A percentile compares a stretch with the other conserved stretches of the same genome.
These are phyloP conservation scores for Physcia stellaris DNA, from an alignment of 495 filamentous ascomycete genomes.

Conservation along the genomic window DNA sequence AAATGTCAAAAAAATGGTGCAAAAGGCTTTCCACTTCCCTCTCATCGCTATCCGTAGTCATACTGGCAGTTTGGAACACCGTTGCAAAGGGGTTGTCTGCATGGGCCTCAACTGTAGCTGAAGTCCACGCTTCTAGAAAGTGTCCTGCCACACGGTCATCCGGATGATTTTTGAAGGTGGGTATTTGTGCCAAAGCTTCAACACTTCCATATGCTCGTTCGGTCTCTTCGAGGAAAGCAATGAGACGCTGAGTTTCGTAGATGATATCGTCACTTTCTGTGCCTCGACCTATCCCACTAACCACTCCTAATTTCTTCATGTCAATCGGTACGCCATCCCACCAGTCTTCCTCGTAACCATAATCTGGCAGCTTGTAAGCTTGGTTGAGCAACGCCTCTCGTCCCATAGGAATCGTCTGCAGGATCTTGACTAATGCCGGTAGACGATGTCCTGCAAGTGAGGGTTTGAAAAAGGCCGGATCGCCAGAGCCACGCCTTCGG, in stretches of 20 bases:
- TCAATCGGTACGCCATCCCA: constrained; percentile 64
- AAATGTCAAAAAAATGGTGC: constrained; percentile 24
- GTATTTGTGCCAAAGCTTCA: constrained; percentile 40
- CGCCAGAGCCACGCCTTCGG: constrained; percentile 41
- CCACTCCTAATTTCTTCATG: constrained; percentile 40
- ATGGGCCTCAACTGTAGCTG: not conserved
- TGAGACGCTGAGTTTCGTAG: constrained; percentile 52
- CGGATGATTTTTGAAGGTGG: constrained; percentile 17
- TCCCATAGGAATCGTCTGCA: constrained; percentile 72
- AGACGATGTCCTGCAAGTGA: constrained; percentile 44
- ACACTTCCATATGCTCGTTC: constrained; percentile 69
- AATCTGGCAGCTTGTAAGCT: constrained; percentile 37
- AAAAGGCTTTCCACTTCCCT: constrained; percentile 23
- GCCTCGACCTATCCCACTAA: constrained; percentile 26
- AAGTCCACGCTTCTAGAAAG: constrained; percentile 13
- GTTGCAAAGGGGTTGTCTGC: too few relatives aligned
- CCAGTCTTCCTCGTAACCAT: constrained; percentile 64
- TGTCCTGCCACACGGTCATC: constrained; percentile 10
- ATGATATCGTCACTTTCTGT: constrained; percentile 34
- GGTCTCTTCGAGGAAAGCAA: constrained; percentile 73
- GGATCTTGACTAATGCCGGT: constrained; percentile 58
- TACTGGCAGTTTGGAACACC: constrained; percentile 16
- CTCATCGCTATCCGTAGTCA: constrained; percentile 7
- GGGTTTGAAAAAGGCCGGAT: constrained; percentile 62
- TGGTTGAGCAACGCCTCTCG: constrained; percentile 57